Percentiles rank a stretch among this genome's conserved stretches.
Conservation (phyloP, 768 basidiomycete genomes). For the Termitomyces bulborhizus region DNA sequence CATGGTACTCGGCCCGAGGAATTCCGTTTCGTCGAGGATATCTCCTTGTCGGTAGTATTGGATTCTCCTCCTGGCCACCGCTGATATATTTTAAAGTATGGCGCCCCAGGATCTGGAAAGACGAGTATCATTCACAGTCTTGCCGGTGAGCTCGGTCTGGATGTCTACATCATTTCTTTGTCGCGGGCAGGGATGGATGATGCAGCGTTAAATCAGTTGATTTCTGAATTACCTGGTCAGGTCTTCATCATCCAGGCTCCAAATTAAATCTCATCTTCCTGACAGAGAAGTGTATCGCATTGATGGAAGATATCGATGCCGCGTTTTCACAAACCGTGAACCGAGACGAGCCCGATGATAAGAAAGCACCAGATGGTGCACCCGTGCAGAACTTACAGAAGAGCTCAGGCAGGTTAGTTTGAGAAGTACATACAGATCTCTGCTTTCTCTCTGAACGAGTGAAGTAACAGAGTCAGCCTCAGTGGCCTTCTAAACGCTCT, state of each 20-base stretch:
- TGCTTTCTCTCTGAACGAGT: background rate
- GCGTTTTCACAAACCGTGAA: conserved; percentile 50
- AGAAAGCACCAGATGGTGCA: background rate
- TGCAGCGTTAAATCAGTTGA: conserved; percentile 40
- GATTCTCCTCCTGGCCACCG: background rate
- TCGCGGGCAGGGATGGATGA: conserved; percentile 55
- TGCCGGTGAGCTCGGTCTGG: conserved; percentile 70
- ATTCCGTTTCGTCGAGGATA: conserved; percentile 82
- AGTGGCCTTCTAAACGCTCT: conserved; percentile 76
- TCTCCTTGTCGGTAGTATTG: conserved; percentile 36
- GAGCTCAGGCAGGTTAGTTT: conserved; percentile 9
- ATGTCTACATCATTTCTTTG: conserved; percentile 67
- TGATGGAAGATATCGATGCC: conserved; percentile 85
- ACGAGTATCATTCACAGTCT: conserved; percentile 72
- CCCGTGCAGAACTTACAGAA: conserved; percentile 1
- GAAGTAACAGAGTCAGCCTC: conserved; percentile 45
- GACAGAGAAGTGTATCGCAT: conserved; percentile 55
- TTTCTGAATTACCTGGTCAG: conserved; percentile 53
- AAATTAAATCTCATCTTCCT: background rate
- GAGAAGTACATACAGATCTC: background rate
- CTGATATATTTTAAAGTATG: conserved; percentile 34
- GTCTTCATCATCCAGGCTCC: background rate
- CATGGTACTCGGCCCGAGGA: conserved; percentile 71
- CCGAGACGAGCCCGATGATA: conserved; percentile 23
- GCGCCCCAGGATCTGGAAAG: conserved; percentile 72